Conservation (phyloP, 345 rosid genomes). For the Tarenaya hassleriana region DNA sequence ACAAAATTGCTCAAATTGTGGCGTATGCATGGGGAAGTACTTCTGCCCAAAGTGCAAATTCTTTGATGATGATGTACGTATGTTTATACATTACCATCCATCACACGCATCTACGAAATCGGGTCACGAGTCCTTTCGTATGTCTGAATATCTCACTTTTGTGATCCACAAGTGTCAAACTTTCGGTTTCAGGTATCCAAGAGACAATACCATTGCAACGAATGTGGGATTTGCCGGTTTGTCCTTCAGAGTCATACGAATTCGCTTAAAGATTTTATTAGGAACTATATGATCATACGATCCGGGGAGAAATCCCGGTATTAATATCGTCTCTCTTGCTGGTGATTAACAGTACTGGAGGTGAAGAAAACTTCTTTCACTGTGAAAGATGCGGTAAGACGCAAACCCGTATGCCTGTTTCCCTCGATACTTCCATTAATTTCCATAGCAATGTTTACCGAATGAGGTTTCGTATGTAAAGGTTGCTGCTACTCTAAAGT, state of each 20-base stretch:
- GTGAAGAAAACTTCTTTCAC: slow-evolving; percentile 52
- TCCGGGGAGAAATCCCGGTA: background rate
- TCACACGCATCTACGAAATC: background rate
- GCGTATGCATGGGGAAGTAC: slow-evolving; percentile 72
- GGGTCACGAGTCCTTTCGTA: background rate
- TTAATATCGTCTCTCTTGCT: slow-evolving; percentile 3
- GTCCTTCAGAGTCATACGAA: too few relatives aligned
- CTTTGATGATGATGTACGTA: slow-evolving; percentile 63
- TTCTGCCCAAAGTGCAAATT: slow-evolving; percentile 64
- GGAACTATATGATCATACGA: background rate
- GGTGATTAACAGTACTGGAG: slow-evolving; percentile 41
- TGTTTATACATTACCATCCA: background rate
- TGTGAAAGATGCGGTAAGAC: slow-evolving; percentile 49
- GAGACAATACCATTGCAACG: slow-evolving; percentile 51
- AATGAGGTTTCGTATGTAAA: slow-evolving; percentile 9
- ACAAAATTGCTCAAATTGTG: slow-evolving; percentile 50
- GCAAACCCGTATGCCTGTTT: slow-evolving; percentile 7
- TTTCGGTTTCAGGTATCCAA: slow-evolving; percentile 37
- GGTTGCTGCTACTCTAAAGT: slow-evolving; percentile 57
- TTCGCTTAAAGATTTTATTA: background rate
- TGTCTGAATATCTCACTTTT: background rate
- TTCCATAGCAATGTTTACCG: too few relatives aligned
- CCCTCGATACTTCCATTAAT: background rate
- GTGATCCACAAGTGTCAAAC: background rate
- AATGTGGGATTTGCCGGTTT: slow-evolving; percentile 65